Conservation (phyloP, 176 grass and related monocot genomes). For the Chloris gayana region DNA sequence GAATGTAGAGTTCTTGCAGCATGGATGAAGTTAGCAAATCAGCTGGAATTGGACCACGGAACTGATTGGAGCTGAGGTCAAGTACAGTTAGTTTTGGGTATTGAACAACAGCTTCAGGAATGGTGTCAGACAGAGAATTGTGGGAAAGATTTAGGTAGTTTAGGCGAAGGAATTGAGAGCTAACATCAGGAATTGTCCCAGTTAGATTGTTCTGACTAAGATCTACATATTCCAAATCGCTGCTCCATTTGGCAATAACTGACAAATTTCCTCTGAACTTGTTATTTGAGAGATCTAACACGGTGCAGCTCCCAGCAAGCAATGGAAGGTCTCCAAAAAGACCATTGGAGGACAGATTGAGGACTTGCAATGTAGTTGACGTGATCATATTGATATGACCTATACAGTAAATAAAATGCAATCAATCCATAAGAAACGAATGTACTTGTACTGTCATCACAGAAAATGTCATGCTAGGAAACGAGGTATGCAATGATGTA, state of each 20-base stretch:
- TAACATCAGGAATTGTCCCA: conserved; percentile 72
- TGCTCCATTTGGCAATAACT: conserved; percentile 86
- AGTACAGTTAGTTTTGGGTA: conserved; percentile 90
- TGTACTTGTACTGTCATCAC: background rate
- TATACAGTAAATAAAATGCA: conserved; percentile 43
- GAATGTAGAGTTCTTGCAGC: conserved; percentile 77
- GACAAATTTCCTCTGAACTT: conserved; percentile 83
- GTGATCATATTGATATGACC: conserved; percentile 99
- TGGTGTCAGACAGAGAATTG: conserved; percentile 60
- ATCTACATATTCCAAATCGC: conserved; percentile 86
- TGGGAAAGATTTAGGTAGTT: conserved; percentile 89
- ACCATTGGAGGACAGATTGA: conserved; percentile 93
- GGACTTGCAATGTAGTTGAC: conserved; percentile 76
- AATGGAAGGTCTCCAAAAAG: conserved; percentile 88
- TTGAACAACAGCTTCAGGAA: conserved; percentile 73
- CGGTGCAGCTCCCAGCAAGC: conserved; percentile 81
- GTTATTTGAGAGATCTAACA: conserved; percentile 96
- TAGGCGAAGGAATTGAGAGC: conserved; percentile 85
- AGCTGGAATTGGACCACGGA: conserved; percentile 61
- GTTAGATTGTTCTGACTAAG: conserved; percentile 83
- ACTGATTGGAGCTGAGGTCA: conserved; percentile 85
- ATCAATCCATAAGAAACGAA: conserved; percentile 14
- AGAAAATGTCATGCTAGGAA: conserved; percentile 23
- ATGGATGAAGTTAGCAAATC: conserved; percentile 70
- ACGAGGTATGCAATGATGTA: conserved; percentile 7